Evolutionary conservation across 108 stramenopile species (phyloP).

Genomic region (Cyclostephanos invisitatus): DNA sequence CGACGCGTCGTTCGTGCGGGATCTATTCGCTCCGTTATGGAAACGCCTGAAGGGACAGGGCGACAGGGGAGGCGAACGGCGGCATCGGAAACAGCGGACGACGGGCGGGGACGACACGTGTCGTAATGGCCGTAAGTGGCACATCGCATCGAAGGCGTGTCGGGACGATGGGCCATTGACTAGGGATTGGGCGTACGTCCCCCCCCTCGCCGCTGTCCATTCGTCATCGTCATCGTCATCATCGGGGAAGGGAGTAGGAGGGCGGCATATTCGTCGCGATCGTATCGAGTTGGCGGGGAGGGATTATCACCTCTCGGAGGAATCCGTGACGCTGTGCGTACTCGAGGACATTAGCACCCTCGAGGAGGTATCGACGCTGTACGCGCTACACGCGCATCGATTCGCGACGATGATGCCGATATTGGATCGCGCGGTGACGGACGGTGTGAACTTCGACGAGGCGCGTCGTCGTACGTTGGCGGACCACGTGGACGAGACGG

Average conservation of each 20-base stretch:
- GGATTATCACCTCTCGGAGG: neutral
- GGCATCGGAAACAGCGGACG: neutral
- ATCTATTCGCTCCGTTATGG: neutral
- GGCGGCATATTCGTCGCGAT: neutral
- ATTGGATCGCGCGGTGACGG: constrained; percentile 1
- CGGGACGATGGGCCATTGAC: neutral
- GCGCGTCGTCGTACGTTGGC: neutral
- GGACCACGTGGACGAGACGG: neutral
- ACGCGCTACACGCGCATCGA: neutral
- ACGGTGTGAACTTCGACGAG: neutral
- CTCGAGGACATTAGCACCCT: neutral
- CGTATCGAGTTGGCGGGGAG: neutral
- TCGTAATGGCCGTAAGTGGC: neutral
- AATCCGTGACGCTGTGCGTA: neutral
- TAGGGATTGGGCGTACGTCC: neutral
- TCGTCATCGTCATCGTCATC: neutral
- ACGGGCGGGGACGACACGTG: no score
- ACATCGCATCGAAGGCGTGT: neutral
- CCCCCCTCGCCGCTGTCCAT: neutral
- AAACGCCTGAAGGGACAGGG: neutral
- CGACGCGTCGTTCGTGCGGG: neutral
- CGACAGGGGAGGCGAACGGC: neutral
- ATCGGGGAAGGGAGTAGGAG: neutral
- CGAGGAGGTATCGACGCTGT: neutral
- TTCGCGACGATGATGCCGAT: neutral